Percentiles rank a stretch among this genome's conserved stretches.
Evolutionary conservation across 164 flowering plant genomes (phyloP).

Genomic region (Amborella trichopoda): DNA sequence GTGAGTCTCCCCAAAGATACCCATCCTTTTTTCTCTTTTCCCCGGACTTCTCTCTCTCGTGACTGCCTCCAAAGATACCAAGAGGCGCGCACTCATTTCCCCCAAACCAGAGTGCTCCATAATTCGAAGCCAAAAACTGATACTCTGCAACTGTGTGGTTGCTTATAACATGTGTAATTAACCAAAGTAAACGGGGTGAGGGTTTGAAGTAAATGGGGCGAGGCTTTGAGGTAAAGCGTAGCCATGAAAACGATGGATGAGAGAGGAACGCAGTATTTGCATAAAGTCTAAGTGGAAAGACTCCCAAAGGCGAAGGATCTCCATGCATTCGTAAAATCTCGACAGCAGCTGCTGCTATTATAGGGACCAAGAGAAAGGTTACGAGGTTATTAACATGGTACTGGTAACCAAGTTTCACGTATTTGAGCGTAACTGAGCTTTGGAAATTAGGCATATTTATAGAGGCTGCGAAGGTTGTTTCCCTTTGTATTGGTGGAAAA

Average conservation of each 20-base stretch:
- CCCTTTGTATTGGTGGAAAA: too few relatives aligned
- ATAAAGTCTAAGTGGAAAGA: slow-evolving; percentile 9
- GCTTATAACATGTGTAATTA: slow-evolving; percentile 45
- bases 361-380: not conserved
- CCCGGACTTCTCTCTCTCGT: too few relatives aligned
- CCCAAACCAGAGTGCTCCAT: slow-evolving; percentile 19
- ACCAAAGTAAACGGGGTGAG: slow-evolving; percentile 43
- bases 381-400: not conserved
- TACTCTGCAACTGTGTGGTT: slow-evolving; percentile 25
- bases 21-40: too few relatives aligned
- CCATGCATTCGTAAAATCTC: not conserved
- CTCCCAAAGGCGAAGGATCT: not conserved
- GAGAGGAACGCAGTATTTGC: slow-evolving; percentile 32
- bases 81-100: too few relatives aligned
- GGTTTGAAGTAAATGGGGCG: too few relatives aligned
- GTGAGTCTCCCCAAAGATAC: too few relatives aligned
- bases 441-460: not conserved
- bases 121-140: slow-evolving; percentile 12
- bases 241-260: slow-evolving; percentile 34
- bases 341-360: not conserved
- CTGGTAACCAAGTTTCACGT: not conserved
- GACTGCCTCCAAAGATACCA: too few relatives aligned
- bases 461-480: too few relatives aligned
- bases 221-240: slow-evolving; percentile 45
- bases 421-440: not conserved